Evolutionary conservation across 129 eudicot species (phyloP).

Genomic region (Flaveria robusta): DNA sequence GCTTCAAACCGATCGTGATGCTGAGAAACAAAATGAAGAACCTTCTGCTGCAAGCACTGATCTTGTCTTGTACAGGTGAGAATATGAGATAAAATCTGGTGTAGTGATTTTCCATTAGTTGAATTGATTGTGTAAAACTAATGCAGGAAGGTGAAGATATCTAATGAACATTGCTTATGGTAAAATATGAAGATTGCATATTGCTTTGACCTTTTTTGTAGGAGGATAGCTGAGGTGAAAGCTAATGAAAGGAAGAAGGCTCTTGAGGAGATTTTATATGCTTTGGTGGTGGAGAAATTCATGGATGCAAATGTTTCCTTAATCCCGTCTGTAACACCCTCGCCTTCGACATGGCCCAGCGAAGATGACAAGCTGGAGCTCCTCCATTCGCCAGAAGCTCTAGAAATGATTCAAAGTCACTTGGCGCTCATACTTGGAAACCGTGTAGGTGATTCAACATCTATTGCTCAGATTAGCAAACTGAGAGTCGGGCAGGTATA

Average conservation of each 20-base stretch:
- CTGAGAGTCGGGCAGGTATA: slow-evolving; percentile 87
- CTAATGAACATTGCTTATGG: not conserved
- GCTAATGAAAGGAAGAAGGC: slow-evolving; percentile 77
- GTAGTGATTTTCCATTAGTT: not conserved
- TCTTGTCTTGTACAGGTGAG: slow-evolving; percentile 86
- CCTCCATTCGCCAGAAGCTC: slow-evolving; percentile 80
- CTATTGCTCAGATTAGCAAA: slow-evolving; percentile 74
- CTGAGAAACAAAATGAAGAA: slow-evolving; percentile 70
- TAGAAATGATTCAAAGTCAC: slow-evolving; percentile 88
- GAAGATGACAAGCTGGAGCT: slow-evolving; percentile 69
- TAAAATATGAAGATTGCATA: not conserved
- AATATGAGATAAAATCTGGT: slow-evolving; percentile 16
- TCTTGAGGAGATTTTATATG: slow-evolving; percentile 81
- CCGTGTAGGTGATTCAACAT: slow-evolving; percentile 50
- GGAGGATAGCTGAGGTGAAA: slow-evolving; percentile 99
- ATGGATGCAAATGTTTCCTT: slow-evolving; percentile 81
- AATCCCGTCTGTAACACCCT: slow-evolving; percentile 61
- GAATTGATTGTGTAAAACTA: not conserved
- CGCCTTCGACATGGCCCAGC: slow-evolving; percentile 58
- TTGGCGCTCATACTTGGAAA: slow-evolving; percentile 69
- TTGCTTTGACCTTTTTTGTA: slow-evolving; percentile 21
- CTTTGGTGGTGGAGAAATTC: slow-evolving; percentile 88
- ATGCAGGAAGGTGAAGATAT: not conserved
- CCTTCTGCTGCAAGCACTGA: slow-evolving; percentile 75
- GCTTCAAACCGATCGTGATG: slow-evolving; percentile 84